These are phyloP conservation scores for Candida hungchunana DNA, from an alignment of 805 yeast genomes.

Conservation along the genomic window DNA sequence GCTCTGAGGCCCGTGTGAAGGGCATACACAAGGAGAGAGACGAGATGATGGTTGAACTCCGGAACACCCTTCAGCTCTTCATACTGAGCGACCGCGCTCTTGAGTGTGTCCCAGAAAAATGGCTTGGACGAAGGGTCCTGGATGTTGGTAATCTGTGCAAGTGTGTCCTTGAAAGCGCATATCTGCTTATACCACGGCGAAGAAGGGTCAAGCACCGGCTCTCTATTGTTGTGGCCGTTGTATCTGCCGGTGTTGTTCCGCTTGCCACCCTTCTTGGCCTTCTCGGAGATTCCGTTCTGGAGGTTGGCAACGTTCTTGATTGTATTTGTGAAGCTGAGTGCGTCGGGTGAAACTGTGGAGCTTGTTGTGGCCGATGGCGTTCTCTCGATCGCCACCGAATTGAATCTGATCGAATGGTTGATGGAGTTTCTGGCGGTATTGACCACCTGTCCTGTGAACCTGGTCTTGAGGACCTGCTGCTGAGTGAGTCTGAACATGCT, in stretches of 20 bases:
- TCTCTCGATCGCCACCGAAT: conserved; percentile 33
- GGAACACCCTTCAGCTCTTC: conserved; percentile 43
- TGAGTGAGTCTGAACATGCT: conserved; percentile 24
- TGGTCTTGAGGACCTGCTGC: conserved; percentile 29
- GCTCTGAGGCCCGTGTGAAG: conserved; percentile 54
- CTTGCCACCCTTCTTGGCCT: conserved; percentile 11
- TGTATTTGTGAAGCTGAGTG: conserved; percentile 23
- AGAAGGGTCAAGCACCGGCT: conserved; percentile 16
- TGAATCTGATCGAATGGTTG: conserved; percentile 35
- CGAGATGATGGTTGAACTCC: conserved; percentile 42
- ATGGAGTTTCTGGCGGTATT: conserved; percentile 34
- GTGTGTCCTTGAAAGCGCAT: conserved; percentile 48
- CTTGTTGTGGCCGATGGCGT: conserved; percentile 20
- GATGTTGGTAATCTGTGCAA: conserved; percentile 30
- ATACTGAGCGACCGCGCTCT: conserved; percentile 46
- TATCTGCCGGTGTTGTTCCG: conserved; percentile 14
- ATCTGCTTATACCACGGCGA: conserved; percentile 49
- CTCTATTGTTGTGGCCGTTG: conserved; percentile 26
- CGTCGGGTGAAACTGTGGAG: conserved; percentile 16
- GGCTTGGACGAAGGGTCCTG: conserved; percentile 38
- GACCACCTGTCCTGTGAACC: conserved; percentile 37
- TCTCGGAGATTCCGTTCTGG: conserved; percentile 12
- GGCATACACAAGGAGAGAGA: conserved; percentile 45
- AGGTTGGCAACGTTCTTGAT: conserved; percentile 28
- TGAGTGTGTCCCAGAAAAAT: conserved; percentile 49